Conservation (phyloP, 148 eudicot species). For the Vaccinium myrtillus region DNA sequence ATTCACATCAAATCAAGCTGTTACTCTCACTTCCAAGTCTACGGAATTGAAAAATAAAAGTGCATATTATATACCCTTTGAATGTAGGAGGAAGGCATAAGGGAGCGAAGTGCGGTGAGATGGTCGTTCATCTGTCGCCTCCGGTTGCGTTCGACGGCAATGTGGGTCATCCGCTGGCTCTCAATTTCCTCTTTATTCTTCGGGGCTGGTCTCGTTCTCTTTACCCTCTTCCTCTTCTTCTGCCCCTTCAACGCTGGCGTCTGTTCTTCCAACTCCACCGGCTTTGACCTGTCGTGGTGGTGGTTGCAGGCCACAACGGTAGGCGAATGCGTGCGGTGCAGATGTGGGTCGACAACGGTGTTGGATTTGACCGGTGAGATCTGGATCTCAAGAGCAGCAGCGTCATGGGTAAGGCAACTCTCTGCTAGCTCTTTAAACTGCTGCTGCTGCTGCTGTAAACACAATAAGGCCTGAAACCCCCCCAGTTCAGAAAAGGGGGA, state of each 20-base stretch:
- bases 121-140: slow-evolving; percentile 59
- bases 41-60: background rate
- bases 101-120: slow-evolving; percentile 45
- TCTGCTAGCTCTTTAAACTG: slow-evolving; percentile 20
- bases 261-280: background rate
- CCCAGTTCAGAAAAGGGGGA: slow-evolving; percentile 33
- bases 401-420: slow-evolving; percentile 21
- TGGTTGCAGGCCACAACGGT: slow-evolving; percentile 3
- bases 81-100: slow-evolving; percentile 56
- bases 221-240: slow-evolving; percentile 22
- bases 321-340: background rate
- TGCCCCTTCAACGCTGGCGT: slow-evolving; percentile 1
- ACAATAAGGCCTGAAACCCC: slow-evolving; percentile 40
- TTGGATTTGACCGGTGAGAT: slow-evolving; percentile 29
- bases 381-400: slow-evolving; percentile 16
- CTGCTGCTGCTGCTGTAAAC: slow-evolving; percentile 24
- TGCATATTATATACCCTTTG: slow-evolving; percentile 40
- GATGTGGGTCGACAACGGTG: background rate
- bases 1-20: background rate
- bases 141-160: slow-evolving; percentile 61
- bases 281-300: background rate
- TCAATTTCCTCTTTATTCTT: slow-evolving; percentile 53
- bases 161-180: slow-evolving; percentile 61
- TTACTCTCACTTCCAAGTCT: no score
- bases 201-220: slow-evolving; percentile 8